Base-by-base conservation (phyloP, 352 stramenopile species). In the Pythium aristosporum region DNA sequence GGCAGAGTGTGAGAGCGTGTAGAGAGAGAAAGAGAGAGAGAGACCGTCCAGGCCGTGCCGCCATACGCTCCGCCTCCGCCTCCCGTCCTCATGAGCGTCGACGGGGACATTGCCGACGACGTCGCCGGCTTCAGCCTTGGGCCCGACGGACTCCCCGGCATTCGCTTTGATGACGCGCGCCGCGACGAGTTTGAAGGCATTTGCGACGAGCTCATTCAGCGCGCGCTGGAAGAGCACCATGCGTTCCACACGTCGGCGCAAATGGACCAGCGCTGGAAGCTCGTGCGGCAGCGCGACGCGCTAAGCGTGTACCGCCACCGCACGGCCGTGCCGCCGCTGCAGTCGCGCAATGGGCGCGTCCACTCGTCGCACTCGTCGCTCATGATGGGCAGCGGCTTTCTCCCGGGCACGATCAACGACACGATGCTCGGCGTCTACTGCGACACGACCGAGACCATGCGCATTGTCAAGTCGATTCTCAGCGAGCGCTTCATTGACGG, bases 151-250 rank as follows among this genome's bases (percentile, higher is more conserved):
- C 51, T 79, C 37, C 76, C 71, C 37, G 52, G 65, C 20, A 60
- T 89, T 13, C 47, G 72, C 25, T 82, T 90, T 41, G 72, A 58
- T 28, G 64, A 58, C 10, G 63, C 72, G 49, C 67, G 71, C 11
- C 75, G 71, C 23, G 53, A 74, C 41, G 63, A 77, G n/a, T 75
- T 74, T 63, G 81, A 88, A 44, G 68, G 68, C 1, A 68, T 71
- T 28, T 83, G 79, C 48, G 75, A 90, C 64, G 75, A 85, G 53
- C 72, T 90, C 15, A 74, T 90, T 43, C 75, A 90, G 44, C 72
- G 69, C 50, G 69, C 81, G 36, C 74, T 90, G 2, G 53, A 71
- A 28, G 71, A 79, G 51, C 78, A 88, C 64, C 74, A 85, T 28
- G 67, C 75, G 7, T 90, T 90, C 65, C 81, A 90, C 64, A 54